Conservation (phyloP, 805 yeast genomes). For the Pichia cabralensis region DNA sequence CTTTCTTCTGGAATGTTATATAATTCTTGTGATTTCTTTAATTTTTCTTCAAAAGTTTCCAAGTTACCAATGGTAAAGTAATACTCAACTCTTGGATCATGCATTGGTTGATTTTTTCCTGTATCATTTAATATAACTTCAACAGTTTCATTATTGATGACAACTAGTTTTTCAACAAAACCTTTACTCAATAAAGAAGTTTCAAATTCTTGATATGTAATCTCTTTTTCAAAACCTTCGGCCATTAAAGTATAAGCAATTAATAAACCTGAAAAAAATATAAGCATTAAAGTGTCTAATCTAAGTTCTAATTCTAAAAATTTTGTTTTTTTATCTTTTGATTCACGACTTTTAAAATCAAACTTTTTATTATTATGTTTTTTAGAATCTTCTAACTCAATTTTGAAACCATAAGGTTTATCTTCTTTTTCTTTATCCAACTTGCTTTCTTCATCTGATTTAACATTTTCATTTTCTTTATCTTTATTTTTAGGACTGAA, state of each 20-base stretch:
- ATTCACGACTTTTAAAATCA: slow-evolving; percentile 8
- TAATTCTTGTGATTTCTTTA: slow-evolving; percentile 62
- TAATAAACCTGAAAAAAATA: slow-evolving; percentile 15
- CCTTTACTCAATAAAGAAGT: slow-evolving; percentile 71
- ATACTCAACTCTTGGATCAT: slow-evolving; percentile 22
- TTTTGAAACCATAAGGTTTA: slow-evolving; percentile 7
- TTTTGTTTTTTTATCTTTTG: slow-evolving; percentile 8
- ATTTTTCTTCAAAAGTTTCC: slow-evolving; percentile 74
- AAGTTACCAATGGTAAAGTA: slow-evolving; percentile 82
- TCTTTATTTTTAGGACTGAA: slow-evolving; percentile 16
- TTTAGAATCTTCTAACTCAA: slow-evolving; percentile 4
- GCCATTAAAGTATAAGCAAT: slow-evolving; percentile 13
- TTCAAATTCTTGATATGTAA: slow-evolving; percentile 65
- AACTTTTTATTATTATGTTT: slow-evolving; percentile 4
- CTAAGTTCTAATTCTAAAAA: slow-evolving; percentile 13
- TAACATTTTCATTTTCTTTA: background rate
- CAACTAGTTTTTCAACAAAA: slow-evolving; percentile 61
- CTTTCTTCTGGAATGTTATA: slow-evolving; percentile 58
- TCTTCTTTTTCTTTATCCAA: slow-evolving; percentile 1
- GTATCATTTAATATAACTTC: slow-evolving; percentile 52
- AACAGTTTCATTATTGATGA: slow-evolving; percentile 63
- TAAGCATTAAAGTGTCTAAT: slow-evolving; percentile 15
- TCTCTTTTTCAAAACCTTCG: slow-evolving; percentile 22
- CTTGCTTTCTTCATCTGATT: background rate
- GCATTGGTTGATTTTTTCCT: slow-evolving; percentile 24